A percentile compares a stretch with the other conserved stretches of the same genome.
Conservation (phyloP, 2,329 filamentous ascomycete genomes). For the Aspergillus sp. region DNA sequence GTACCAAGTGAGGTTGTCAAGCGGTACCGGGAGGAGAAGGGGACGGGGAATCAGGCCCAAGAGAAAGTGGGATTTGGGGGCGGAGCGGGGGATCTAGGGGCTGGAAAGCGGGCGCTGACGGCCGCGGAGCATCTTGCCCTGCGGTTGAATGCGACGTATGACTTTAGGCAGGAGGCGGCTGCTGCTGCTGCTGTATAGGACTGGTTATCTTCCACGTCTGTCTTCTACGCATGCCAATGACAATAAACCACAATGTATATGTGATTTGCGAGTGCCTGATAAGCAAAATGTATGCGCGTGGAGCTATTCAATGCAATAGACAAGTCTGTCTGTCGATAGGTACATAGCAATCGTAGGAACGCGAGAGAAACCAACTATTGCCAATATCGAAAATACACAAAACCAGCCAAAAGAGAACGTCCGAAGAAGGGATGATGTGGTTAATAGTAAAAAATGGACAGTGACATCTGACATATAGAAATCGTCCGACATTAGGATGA, state of each 20-base stretch:
- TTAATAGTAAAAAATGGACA: slow-evolving; percentile 24
- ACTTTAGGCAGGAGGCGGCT: slow-evolving; percentile 35
- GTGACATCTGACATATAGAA: slow-evolving; percentile 40
- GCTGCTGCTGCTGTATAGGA: neutral
- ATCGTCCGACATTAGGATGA: slow-evolving; percentile 33
- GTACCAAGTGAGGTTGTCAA: slow-evolving; percentile 59
- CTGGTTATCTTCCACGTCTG: neutral
- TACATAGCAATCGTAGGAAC: slow-evolving; percentile 20
- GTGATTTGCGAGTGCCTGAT: slow-evolving; percentile 16
- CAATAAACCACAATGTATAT: slow-evolving; percentile 15
- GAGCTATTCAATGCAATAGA: slow-evolving; percentile 22
- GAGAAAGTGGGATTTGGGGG: slow-evolving; percentile 48
- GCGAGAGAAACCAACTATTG: slow-evolving; percentile 17
- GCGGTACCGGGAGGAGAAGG: slow-evolving; percentile 40
- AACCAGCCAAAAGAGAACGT: slow-evolving; percentile 27
- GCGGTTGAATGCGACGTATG: slow-evolving; percentile 64
- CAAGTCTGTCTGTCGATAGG: slow-evolving; percentile 23
- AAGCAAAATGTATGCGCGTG: slow-evolving; percentile 19
- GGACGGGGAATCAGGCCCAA: slow-evolving; percentile 31
- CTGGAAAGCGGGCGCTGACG: slow-evolving; percentile 52
- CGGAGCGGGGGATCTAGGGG: slow-evolving; percentile 39
- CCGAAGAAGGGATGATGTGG: slow-evolving; percentile 24
- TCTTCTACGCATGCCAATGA: neutral
- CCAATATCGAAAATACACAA: slow-evolving; percentile 21
- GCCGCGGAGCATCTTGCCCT: slow-evolving; percentile 63